Evolutionary conservation across 306 rosid genomes (phyloP), one percentile per base, ranked within the genome.

Genomic region (Aeschynomene evenia): DNA sequence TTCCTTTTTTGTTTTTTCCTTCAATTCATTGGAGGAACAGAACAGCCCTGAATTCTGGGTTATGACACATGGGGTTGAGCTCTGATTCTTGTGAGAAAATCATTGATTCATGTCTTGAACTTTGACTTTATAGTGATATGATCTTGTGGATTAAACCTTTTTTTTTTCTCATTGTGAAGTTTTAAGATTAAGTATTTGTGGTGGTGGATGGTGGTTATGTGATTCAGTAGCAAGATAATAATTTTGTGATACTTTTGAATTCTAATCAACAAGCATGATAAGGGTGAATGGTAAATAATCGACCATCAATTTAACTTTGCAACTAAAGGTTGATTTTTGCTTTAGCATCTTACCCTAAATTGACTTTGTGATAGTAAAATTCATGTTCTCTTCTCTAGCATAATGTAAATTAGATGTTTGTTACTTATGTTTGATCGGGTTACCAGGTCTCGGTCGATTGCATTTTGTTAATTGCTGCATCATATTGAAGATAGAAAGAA

Each of bases 381-480:
- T 23, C 42, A 31, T 52, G 28, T 28, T 65, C 2, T 31, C 16
- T 40, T 43, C 20, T 40, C 9, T 57, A 9, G 42, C 14, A 31
- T 57, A n/a, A n/a, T n/a, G 18, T 59, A 39, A 37, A 70, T 20
- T 36, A 40, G 72, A 14, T 36, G 39, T 29, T 52, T 80, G 80
- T 78, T 76, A 68, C 79, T 74, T 81, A 54, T 84, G 51, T 62
- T 75, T 77, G 64, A 42, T 79, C 8, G 81, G 70, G 77, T 77
- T 80, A 63, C 49, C 69, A 78, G 84, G 85, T 75, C 74, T 78
- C 82, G 79, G 57, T 82, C 78, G 85, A 82, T 81, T 80, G 77
- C 81, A 74, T 83, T 86, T 86, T 86, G 85, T 85, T 85, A 81
- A 77, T 78, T 80, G 85, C 93, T 75, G 88, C 89, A 79, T 85